phyloP scores from a whole-genome alignment of 2,329 filamentous ascomycete genomes.

The Neonectria ditissima region DNA sequence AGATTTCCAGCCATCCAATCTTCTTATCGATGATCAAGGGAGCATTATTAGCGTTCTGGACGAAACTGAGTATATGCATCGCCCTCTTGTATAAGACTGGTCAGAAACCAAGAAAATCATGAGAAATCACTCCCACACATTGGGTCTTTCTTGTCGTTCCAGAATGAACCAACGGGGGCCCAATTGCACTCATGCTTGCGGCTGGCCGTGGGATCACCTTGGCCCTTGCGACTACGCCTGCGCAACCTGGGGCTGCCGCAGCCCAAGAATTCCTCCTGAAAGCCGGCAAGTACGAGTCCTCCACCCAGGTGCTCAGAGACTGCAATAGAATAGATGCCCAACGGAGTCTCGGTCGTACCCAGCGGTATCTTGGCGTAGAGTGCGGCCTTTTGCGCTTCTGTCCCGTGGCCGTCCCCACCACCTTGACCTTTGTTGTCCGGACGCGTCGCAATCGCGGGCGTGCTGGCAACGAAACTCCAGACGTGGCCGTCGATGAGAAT shows the following conservation, averaged over 20 bases:
- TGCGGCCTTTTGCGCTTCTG: neutral
- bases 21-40: too few relatives aligned
- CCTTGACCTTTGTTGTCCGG: neutral
- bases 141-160: too few relatives aligned
- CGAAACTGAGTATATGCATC: too few relatives aligned
- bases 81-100: too few relatives aligned
- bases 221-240: too few relatives aligned
- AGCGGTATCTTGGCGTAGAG: neutral
- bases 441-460: neutral
- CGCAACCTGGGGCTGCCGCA: neutral
- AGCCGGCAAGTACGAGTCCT: neutral
- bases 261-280: neutral
- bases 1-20: too few relatives aligned
- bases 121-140: too few relatives aligned
- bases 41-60: too few relatives aligned
- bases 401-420: neutral
- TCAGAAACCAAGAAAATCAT: too few relatives aligned
- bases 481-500: neutral
- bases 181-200: too few relatives aligned
- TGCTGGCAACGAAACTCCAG: neutral
- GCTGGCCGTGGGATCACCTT: too few relatives aligned
- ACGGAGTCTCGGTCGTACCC: neutral
- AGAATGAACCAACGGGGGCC: too few relatives aligned
- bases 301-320: neutral
- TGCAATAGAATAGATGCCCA: neutral